A percentile compares a stretch with the other conserved stretches of the same genome.
phyloP scores from a whole-genome alignment of 2,329 filamentous ascomycete genomes.

The Colletotrichum kahawae region DNA sequence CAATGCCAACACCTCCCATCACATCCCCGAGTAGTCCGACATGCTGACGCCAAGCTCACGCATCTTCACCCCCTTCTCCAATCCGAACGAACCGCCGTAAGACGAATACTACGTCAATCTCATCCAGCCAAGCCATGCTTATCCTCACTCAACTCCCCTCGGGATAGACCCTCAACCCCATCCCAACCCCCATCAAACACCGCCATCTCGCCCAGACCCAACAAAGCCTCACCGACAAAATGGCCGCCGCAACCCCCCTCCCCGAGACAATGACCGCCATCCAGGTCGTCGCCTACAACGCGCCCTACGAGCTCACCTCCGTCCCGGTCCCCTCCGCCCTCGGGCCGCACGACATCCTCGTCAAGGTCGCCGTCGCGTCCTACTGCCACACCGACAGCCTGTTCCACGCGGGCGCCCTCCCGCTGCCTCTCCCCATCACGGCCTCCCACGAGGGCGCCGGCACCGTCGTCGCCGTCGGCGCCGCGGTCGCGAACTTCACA shows the following conservation, averaged over 20 bases:
- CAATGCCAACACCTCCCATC: neutral
- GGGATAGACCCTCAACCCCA: neutral
- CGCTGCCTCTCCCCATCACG: conserved; percentile 52
- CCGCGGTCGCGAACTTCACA: conserved; percentile 44
- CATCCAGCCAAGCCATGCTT: neutral
- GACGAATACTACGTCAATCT: neutral
- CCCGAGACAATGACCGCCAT: conserved; percentile 34
- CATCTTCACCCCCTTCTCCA: neutral
- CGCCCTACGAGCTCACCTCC: conserved; percentile 57
- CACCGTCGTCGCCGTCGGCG: conserved; percentile 54
- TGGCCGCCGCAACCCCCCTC: neutral
- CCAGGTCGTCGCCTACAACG: conserved; percentile 47
- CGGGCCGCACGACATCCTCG: conserved; percentile 57
- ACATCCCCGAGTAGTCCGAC: neutral
- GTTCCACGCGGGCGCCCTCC: conserved; percentile 55
- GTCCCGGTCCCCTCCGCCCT: conserved; percentile 53
- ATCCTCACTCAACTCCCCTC: neutral
- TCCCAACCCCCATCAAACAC: neutral
- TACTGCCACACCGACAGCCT: conserved; percentile 68
- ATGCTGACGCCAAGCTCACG: neutral
- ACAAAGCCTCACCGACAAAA: neutral
- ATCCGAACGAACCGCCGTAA: neutral
- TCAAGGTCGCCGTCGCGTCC: conserved; percentile 64
- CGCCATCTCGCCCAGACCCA: neutral
- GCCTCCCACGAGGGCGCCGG: conserved; percentile 64